phyloP scores from a whole-genome alignment of 345 rosid genomes.

The Citrus glauca region DNA sequence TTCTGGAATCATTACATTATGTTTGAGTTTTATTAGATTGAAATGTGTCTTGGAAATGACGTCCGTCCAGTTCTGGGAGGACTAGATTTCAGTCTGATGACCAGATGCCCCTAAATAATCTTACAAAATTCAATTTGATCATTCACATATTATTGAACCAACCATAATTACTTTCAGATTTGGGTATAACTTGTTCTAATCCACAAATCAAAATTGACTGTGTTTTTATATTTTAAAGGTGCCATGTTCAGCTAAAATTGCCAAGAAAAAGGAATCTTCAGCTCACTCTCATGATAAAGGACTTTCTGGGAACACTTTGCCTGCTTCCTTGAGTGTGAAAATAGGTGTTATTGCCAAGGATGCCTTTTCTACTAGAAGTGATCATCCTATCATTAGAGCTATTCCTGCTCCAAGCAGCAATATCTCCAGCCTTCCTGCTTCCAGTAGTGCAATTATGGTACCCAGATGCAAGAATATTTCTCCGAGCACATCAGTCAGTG shows the following conservation, averaged over 20 bases:
- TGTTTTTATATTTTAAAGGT: conserved; percentile 1
- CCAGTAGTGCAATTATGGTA: neutral
- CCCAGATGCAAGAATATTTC: neutral
- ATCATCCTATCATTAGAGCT: neutral
- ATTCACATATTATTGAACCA: neutral
- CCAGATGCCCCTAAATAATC: neutral
- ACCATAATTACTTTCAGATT: neutral
- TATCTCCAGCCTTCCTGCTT: neutral
- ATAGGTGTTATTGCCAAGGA: neutral
- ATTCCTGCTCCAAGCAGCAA: neutral
- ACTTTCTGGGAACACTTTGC: conserved; percentile 7
- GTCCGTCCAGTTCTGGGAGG: neutral
- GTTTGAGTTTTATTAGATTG: neutral
- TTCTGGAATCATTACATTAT: neutral
- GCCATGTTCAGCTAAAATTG: conserved; percentile 11
- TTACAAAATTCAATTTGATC: neutral
- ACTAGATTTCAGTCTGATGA: neutral
- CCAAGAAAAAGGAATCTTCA: conserved; percentile 10
- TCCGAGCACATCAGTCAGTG: conserved; percentile 15
- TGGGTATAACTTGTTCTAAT: neutral
- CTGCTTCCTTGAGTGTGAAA: neutral
- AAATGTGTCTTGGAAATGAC: neutral
- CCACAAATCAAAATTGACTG: neutral
- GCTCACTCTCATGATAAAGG: neutral
- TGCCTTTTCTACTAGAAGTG: neutral